Percentiles rank a stretch among this genome's conserved stretches.
Evolutionary conservation across 1,284 basidiomycete genomes (phyloP).

Genomic region (Leccinum subrobustum): DNA sequence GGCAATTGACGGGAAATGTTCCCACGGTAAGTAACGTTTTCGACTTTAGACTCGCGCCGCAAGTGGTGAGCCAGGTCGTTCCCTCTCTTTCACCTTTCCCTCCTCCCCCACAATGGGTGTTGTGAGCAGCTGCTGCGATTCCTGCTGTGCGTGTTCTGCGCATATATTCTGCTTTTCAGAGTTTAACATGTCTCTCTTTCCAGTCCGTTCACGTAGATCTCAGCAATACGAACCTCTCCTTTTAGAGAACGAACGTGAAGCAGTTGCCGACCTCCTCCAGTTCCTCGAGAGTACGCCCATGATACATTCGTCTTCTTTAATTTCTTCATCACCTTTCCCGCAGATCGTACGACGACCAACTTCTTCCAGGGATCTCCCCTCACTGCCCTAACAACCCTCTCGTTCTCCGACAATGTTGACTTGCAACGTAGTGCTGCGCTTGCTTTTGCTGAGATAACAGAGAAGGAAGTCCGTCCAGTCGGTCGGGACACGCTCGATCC

Average conservation of each 20-base stretch:
- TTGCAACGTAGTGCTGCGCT: slow-evolving; percentile 97
- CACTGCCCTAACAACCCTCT: slow-evolving; percentile 92
- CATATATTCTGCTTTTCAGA: slow-evolving; percentile 12
- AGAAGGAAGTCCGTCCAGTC: slow-evolving; percentile 98
- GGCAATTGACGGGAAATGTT: slow-evolving; percentile 21
- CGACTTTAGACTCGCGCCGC: slow-evolving; percentile 9
- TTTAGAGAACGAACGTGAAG: slow-evolving; percentile 97
- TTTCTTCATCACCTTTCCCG: slow-evolving; percentile 12
- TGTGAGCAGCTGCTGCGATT: slow-evolving; percentile 74
- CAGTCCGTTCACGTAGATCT: slow-evolving; percentile 76
- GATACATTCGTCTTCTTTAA: slow-evolving; percentile 2
- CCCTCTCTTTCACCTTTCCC: background rate
- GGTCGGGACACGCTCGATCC: slow-evolving; percentile 98
- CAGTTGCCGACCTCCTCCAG: slow-evolving; percentile 95
- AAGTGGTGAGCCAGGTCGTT: slow-evolving; percentile 10
- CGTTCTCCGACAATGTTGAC: slow-evolving; percentile 99
- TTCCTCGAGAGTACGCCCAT: slow-evolving; percentile 86
- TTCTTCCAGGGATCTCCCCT: slow-evolving; percentile 95
- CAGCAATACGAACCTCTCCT: slow-evolving; percentile 92
- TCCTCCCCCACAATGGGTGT: slow-evolving; percentile 43
- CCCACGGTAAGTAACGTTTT: slow-evolving; percentile 21
- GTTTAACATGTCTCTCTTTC: slow-evolving; percentile 7
- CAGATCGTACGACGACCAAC: slow-evolving; percentile 94
- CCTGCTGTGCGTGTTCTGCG: slow-evolving; percentile 58
- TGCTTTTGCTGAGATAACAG: slow-evolving; percentile 99